Evolutionary conservation across 129 eudicot species (phyloP), one percentile per base, ranked within the genome.

Genomic region (Dittrichia graveolens): DNA sequence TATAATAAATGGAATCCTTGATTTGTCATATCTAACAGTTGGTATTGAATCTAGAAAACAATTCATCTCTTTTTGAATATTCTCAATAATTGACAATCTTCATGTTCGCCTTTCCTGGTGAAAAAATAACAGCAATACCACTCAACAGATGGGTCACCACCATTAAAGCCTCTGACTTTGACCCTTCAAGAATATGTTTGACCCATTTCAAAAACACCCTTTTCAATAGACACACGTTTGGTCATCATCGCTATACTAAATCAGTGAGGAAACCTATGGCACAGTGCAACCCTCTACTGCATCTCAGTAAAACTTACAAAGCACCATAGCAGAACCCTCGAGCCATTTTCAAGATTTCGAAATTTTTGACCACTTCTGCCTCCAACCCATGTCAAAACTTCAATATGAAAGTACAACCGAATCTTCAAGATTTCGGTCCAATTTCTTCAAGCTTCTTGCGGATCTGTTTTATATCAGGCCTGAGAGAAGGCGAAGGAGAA

Each of bases 401-500:
- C 48, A 65, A 73, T 43, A 42, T 47, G 10, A 45, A 65, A 42
- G 61, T 79, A 69, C 16, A 60, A 62, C 34, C 43, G 24, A 68
- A 56, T 67, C 70, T 73, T 72, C 67, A 75, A 47, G 18, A 68
- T 65, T 82, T 79, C 24, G 40, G 43, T 80, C 72, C 80, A 19
- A 95, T 82, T 65, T 95, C 96, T 79, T 95, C 91, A 55, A 95
- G 89, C 76, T 74, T 86, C 14, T 61, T 67, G 18, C 93, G 85
- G 42, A 95, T 65, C 56, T 88, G 96, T 77, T 71, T 88, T 44
- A 48, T 74, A 15, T 81, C 82, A 6, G 97, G 96, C 83, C 97
- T 80, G 11, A 80, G 85, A 58, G 90, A 69, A 61, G 97, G 90
- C 19, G 86, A 78, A 3, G 94, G 96, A 11, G 99, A 95, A 78